Base-by-base conservation (phyloP, 2,329 filamentous ascomycete species). In the Aspergillus hortae region DNA sequence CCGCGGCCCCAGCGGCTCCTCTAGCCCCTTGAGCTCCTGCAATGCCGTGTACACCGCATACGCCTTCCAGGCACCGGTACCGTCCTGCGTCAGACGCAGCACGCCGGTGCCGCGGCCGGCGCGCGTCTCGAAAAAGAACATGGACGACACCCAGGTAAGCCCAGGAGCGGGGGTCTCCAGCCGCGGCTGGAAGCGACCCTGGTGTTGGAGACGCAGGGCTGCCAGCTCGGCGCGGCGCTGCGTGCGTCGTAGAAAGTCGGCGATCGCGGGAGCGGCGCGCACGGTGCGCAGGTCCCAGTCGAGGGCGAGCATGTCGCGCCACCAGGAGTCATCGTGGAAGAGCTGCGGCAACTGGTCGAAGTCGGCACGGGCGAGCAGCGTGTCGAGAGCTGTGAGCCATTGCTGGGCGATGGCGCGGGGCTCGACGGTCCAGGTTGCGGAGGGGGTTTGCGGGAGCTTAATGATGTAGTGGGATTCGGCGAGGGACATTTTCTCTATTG, bases 261-360 rank as follows among this genome's bases (percentile, higher is more conserved):
- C 53, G 19, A 74, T 73, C 5, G 63, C 61, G 1, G 57, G 45
- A n/a, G 60, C 60, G 3, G 60, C 63, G 32, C 67, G 63, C 19
- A 72, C 57, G 4, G 70, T 70, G 15, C 65, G 71, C 46, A 72
- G 62, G 35, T 74, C 67, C 72, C 72, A 74, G 38, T 68, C 66
- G 11, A 74, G 54, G 6, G 65, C 65, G n/a, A 74, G 58, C 56
- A 70, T 68, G 30, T 74, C 72, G 4, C 72, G 67, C 69, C 71
- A 73, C 66, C 69, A 73, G 9, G 71, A 71, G n/a, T 72, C 69
- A 15, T 57, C 38, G 12, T 72, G 68, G 44, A 74, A 69, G 5
- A 74, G 56, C 1, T 49, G 30, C 21, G 53, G 27, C 10, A 67
- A 46, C 3, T 58, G 51, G 11, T 61, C 44, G 11, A 51, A 51